Evolutionary conservation across 208 protist genomes (phyloP).

Genomic region (Trypanosoma melophagium): DNA sequence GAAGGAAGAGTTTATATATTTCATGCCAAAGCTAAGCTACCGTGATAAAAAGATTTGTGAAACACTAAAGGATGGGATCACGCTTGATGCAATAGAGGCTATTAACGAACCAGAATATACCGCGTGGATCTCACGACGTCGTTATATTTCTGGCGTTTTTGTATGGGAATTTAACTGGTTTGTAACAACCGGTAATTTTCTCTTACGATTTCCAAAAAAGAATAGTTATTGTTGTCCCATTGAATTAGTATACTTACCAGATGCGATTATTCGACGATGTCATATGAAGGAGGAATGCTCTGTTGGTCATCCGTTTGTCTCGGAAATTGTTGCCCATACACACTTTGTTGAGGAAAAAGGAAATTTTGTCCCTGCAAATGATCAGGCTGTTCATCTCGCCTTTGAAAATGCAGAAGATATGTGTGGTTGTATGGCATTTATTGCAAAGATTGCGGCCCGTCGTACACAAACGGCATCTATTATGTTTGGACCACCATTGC

Average conservation of each 20-base stretch:
- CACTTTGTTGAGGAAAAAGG: slow-evolving; percentile 7
- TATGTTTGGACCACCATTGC: slow-evolving; percentile 8
- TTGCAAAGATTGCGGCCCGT: slow-evolving; percentile 11
- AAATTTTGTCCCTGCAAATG: background rate
- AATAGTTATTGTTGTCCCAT: slow-evolving; percentile 5
- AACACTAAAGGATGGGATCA: background rate
- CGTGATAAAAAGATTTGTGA: slow-evolving; percentile 5
- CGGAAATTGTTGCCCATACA: slow-evolving; percentile 3
- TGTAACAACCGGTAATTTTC: slow-evolving; percentile 17
- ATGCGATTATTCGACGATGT: slow-evolving; percentile 11
- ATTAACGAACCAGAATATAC: slow-evolving; percentile 23
- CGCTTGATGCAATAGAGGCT: background rate
- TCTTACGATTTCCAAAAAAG: slow-evolving; percentile 11
- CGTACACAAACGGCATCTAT: slow-evolving; percentile 5
- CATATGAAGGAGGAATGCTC: slow-evolving; percentile 12
- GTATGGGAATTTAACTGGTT: slow-evolving; percentile 26
- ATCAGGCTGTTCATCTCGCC: slow-evolving; percentile 8
- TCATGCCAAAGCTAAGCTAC: background rate
- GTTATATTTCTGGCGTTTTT: background rate
- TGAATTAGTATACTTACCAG: slow-evolving; percentile 16
- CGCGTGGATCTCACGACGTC: slow-evolving; percentile 9
- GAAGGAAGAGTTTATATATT: too few species aligned
- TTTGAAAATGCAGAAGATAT: slow-evolving; percentile 15
- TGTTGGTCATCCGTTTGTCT: slow-evolving; percentile 11
- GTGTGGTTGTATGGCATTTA: slow-evolving; percentile 7